These are phyloP conservation scores for Chalciporus sphaerocephalus DNA, from an alignment of 768 basidiomycete genomes.

Conservation along the genomic window DNA sequence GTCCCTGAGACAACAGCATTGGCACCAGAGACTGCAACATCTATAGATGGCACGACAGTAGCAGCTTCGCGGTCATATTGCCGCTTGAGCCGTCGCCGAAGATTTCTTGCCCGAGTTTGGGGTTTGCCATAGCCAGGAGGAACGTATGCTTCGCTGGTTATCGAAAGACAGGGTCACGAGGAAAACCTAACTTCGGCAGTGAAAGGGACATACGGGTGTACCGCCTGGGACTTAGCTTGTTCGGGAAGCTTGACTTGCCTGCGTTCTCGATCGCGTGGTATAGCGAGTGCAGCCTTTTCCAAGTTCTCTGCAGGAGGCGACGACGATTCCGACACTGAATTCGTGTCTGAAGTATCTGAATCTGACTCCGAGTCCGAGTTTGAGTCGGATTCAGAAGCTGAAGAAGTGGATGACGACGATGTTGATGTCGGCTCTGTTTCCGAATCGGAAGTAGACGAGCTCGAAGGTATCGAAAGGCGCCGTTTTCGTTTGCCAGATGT, in stretches of 20 bases:
- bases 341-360: no score
- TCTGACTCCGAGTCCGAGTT: slow-evolving; percentile 17
- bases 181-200: not conserved
- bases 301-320: not conserved
- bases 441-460: slow-evolving; percentile 20
- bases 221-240: not conserved
- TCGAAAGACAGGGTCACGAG: not conserved
- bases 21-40: slow-evolving; percentile 33
- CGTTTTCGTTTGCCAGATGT: slow-evolving; percentile 27
- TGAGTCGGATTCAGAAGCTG: slow-evolving; percentile 21
- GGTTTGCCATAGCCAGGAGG: slow-evolving; percentile 61
- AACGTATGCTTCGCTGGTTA: slow-evolving; percentile 26
- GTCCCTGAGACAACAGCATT: slow-evolving; percentile 34
- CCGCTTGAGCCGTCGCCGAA: slow-evolving; percentile 50
- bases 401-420: slow-evolving; percentile 6
- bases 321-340: slow-evolving; percentile 3
- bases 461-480: slow-evolving; percentile 6
- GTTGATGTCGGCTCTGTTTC: slow-evolving; percentile 20
- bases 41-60: slow-evolving; percentile 11
- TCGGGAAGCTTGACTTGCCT: slow-evolving; percentile 9
- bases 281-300: slow-evolving; percentile 7
- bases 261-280: slow-evolving; percentile 12
- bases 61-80: slow-evolving; percentile 24
- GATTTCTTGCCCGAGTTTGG: slow-evolving; percentile 52
- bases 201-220: slow-evolving; percentile 4